Base-by-base conservation (phyloP, 2,329 filamentous ascomycete genomes). In the Neofusicoccum sp. region DNA sequence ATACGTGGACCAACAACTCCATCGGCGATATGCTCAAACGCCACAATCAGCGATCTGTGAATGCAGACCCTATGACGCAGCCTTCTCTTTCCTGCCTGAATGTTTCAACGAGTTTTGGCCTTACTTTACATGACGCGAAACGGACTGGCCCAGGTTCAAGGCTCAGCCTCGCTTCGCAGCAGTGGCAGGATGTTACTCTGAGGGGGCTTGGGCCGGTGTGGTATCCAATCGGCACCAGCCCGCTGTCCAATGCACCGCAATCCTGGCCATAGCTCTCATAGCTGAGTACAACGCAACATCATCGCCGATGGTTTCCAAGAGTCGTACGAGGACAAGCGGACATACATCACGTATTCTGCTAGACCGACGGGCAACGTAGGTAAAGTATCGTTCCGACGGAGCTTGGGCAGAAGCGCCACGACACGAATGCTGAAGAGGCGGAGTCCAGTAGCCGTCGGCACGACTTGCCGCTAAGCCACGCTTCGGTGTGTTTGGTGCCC, bases 281-380 rank as follows among this genome's bases (percentile, higher is more conserved):
- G 45, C 28, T 33, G 9, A 41, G 24, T 36, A 33, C 26, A 6
- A 38, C 38, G 38, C 51, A 41, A 38, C 20, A 16, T n/a, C 14
- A 56, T 56, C 51, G 51, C 51, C 51, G 51, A 56, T 56, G 26
- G n/a, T 33, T 30, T 9, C 8, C 26, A n/a, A 30, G 16, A 56
- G 28, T 56, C 36, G 51, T 56, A 56, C 26, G 51, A 56, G 9
- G 28, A 56, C 33, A 56, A 33, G 38, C 51, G 51, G 51, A 43
- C 24, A 20, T 16, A 8, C 24, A 16, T 14, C 38, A 40, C n/a
- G 51, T 43, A 33, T 33, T 43, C 34, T 40, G n/a, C 36, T 43
- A 33, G 26, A 24, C 20, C 51, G 7, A 31, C 38, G 28, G 51
- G n/a, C 24, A 53, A 20, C 11, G 16, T 2, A 20, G 14, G 14